A percentile compares a stretch with the other conserved stretches of the same genome.
phyloP scores from a whole-genome alignment of 495 filamentous ascomycete genomes.

The Podospora didyma region DNA sequence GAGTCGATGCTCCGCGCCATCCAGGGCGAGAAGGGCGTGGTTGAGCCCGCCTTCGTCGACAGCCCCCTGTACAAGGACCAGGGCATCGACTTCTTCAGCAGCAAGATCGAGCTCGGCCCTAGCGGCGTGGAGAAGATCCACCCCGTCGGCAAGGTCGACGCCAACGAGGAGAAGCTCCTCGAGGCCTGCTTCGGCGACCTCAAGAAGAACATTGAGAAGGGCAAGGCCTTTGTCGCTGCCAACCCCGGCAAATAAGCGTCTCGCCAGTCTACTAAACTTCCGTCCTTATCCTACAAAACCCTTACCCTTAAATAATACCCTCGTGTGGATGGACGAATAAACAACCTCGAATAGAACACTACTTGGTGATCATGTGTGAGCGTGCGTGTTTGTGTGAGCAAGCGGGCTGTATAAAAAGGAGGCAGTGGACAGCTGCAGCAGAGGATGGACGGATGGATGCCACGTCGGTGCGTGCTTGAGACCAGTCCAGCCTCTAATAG shows the following conservation, averaged over 20 bases:
- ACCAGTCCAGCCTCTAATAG: not conserved
- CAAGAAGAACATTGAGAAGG: slow-evolving; percentile 70
- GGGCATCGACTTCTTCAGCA: slow-evolving; percentile 93
- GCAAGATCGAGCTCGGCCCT: slow-evolving; percentile 88
- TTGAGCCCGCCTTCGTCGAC: slow-evolving; percentile 97
- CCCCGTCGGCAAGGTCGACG: slow-evolving; percentile 74
- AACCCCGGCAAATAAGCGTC: slow-evolving; percentile 53
- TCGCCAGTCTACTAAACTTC: not conserved
- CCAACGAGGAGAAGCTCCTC: slow-evolving; percentile 83
- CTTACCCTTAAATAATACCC: not conserved
- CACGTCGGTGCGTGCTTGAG: not conserved
- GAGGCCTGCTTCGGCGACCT: slow-evolving; percentile 80
- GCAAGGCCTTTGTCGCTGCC: slow-evolving; percentile 45
- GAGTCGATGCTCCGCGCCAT: slow-evolving; percentile 90
- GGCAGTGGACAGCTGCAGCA: not conserved
- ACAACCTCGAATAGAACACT: not conserved
- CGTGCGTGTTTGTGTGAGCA: not conserved
- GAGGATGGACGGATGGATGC: not conserved
- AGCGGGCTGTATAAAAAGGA: not conserved
- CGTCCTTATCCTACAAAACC: too few relatives aligned
- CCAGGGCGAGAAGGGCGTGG: slow-evolving; percentile 88
- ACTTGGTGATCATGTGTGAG: not conserved
- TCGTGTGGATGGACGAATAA: not conserved
- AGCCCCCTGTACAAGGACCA: slow-evolving; percentile 96
- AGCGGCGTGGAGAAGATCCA: slow-evolving; percentile 93